Evolutionary conservation across 148 eudicot genomes (phyloP), one percentile per base, ranked within the genome.

Genomic region (Arbutus unedo): DNA sequence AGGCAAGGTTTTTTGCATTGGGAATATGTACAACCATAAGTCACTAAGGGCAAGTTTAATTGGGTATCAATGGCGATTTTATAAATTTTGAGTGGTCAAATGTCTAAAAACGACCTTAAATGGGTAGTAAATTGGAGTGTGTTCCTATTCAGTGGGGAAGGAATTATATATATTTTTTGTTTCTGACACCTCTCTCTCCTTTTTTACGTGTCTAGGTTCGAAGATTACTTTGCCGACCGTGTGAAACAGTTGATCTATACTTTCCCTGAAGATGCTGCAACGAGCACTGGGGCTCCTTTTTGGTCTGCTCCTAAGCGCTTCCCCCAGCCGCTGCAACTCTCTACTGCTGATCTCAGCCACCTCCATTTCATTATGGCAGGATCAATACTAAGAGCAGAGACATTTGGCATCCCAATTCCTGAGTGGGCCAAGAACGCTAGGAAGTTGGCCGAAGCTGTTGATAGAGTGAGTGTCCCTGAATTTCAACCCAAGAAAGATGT

Each of bases 251-350:
- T 95, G 83, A 91, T 89, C 18, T 95, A 87, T 82, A 93, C 96
- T 66, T 93, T 93, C 75, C 98, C 98, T 43, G 98, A 95, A 85
- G 93, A 95, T 85, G 96, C 98, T 81, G 84, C 86, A 49, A 95
- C 98, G 56, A 95, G 98, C 86, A 92, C 88, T 66, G 98, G 98
- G 41, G 93, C 92, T 74, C 98, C 96, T 62, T 95, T 95, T 82
- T 95, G 98, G 98, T 95, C 98, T 19, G 98, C 98, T 72, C 96
- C 98, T 6, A 95, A 95, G 88, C 92, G 97, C 54, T 95, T 92
- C 79, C 98, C 98, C 67, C 91, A 82, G 56, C 93, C 98, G 7
- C 71, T 95, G 86, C 90, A 87, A 84, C 90, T 93, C 79, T 92
- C 96, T 16, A 49, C 90, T 43, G 67, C 87, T 55, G 98, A 95